A percentile compares a stretch with the other conserved stretches of the same genome.
Conservation (phyloP, 2,329 filamentous ascomycete species). For the Hypoxylon sp. region DNA sequence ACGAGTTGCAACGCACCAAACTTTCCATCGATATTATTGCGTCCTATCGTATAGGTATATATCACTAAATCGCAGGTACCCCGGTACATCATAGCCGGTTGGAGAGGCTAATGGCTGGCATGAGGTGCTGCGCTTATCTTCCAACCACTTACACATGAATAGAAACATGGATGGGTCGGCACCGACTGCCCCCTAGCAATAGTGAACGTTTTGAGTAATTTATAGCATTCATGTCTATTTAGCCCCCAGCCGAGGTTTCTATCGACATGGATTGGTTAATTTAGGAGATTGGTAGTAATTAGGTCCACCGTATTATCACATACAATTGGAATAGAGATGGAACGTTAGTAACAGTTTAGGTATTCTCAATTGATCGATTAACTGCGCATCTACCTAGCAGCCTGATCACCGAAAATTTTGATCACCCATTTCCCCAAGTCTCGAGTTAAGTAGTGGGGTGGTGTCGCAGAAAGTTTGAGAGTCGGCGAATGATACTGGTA, state of each 20-base stretch:
- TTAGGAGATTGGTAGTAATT: constrained; percentile 10
- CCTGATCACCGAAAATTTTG: constrained; percentile 7
- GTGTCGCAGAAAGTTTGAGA: constrained; percentile 36
- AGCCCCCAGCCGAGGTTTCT: constrained; percentile 36
- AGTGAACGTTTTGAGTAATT: constrained; percentile 37
- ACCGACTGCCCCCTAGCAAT: constrained; percentile 28
- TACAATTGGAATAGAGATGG: not conserved
- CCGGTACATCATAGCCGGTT: constrained; percentile 8
- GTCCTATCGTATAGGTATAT: not conserved
- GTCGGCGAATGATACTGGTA: constrained; percentile 36
- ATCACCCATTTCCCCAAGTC: constrained; percentile 29
- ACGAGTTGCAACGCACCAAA: not conserved
- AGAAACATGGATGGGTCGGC: constrained; percentile 36
- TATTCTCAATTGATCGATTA: constrained; percentile 6
- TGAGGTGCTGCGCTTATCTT: constrained; percentile 36
- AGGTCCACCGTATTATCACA: constrained; percentile 11
- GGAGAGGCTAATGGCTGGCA: constrained; percentile 8
- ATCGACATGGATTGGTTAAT: constrained; percentile 33
- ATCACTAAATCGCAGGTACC: not conserved
- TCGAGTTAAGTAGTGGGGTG: constrained; percentile 37
- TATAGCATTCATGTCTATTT: constrained; percentile 42
- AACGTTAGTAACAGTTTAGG: too few species aligned
- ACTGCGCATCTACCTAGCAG: constrained; percentile 13
- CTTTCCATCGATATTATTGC: not conserved
- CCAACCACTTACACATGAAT: constrained; percentile 24